Conservation (phyloP, 345 rosid species). For the Hibiscus trionum region DNA sequence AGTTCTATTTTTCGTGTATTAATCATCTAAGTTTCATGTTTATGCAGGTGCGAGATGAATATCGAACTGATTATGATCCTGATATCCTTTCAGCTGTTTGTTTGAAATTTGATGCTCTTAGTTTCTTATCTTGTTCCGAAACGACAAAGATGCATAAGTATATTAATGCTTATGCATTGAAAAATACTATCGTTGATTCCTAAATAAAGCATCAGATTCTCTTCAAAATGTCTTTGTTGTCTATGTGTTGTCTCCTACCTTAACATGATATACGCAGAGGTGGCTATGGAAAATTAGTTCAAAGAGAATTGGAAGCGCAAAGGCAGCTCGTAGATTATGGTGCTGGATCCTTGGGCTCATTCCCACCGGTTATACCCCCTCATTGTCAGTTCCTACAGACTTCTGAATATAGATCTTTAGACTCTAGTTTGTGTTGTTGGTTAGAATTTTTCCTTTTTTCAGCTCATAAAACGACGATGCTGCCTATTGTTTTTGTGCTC, state of each 20-base stretch:
- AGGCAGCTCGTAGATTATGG: slow-evolving; percentile 96
- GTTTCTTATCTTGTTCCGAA: neutral
- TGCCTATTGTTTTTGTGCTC: neutral
- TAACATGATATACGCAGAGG: slow-evolving; percentile 74
- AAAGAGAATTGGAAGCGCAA: slow-evolving; percentile 84
- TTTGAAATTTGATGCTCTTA: neutral
- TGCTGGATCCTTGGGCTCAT: slow-evolving; percentile 72
- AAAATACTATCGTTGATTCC: neutral
- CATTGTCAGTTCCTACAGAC: slow-evolving; percentile 50
- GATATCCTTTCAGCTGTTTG: slow-evolving; percentile 66
- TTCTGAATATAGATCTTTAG: slow-evolving; percentile 3
- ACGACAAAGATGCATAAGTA: neutral
- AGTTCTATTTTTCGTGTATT: neutral
- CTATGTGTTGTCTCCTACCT: slow-evolving; percentile 20
- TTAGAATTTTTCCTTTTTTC: slow-evolving; percentile 4
- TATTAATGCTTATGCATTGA: neutral
- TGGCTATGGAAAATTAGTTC: slow-evolving; percentile 96
- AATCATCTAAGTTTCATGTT: neutral
- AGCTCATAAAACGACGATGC: neutral
- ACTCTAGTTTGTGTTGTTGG: neutral
- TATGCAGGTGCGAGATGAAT: slow-evolving; percentile 93
- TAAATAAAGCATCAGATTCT: neutral
- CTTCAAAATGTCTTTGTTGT: neutral
- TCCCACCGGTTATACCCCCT: slow-evolving; percentile 54
- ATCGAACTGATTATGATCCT: slow-evolving; percentile 99